Conservation (phyloP, 2,329 filamentous ascomycete genomes). For the Monosporascus sp. region DNA sequence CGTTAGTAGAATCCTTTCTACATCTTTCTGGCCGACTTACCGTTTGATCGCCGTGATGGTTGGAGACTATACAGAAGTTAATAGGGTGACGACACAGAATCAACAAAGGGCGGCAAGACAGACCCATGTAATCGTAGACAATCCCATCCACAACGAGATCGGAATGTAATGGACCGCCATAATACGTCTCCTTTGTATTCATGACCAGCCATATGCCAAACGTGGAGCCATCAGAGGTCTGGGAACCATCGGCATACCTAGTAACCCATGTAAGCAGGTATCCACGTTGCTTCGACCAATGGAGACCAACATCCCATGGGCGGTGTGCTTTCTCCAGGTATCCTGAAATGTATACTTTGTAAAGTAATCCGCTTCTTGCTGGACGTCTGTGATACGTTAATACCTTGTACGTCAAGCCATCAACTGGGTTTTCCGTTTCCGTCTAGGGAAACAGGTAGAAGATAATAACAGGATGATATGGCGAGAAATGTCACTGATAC, state of each 20-base stretch:
- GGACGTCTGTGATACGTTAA: conserved; percentile 32
- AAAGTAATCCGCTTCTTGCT: conserved; percentile 54
- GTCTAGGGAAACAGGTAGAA: too few species aligned
- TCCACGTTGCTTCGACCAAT: neutral
- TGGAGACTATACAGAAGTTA: conserved; percentile 38
- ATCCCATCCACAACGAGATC: conserved; percentile 61
- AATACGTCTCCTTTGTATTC: conserved; percentile 60
- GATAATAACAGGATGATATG: neutral
- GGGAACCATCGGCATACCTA: conserved; percentile 43
- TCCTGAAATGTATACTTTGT: conserved; percentile 61
- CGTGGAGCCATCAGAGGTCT: conserved; percentile 42
- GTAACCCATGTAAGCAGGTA: conserved; percentile 3
- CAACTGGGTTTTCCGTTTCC: too few species aligned
- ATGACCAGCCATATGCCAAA: conserved; percentile 60
- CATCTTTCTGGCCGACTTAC: conserved; percentile 6
- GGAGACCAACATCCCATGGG: conserved; percentile 40
- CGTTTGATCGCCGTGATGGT: conserved; percentile 57
- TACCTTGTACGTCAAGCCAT: too few species aligned
- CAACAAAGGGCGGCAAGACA: conserved; percentile 1
- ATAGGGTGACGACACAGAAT: conserved; percentile 1
- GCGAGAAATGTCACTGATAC: neutral
- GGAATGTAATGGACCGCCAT: conserved; percentile 55
- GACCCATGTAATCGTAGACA: conserved; percentile 56
- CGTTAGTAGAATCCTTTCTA: conserved; percentile 2
- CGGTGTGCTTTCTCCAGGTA: conserved; percentile 51